Percentiles rank a stretch among this genome's conserved stretches.
Evolutionary conservation across 2,329 filamentous ascomycete species (phyloP).

Genomic region (Aspergillus arachidicola): DNA sequence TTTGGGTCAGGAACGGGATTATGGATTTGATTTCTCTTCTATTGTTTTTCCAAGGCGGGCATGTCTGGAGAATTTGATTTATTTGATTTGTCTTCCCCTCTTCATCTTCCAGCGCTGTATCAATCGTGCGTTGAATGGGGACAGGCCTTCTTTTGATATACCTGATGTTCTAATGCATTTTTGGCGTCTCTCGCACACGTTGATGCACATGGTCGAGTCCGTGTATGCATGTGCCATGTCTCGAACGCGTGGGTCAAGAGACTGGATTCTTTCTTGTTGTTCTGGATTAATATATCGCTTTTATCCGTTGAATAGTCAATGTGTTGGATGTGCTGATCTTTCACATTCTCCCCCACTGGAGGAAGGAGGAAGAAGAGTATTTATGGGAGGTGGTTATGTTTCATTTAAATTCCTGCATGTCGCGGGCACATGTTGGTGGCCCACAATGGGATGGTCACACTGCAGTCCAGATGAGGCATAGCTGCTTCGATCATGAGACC

Average conservation of each 20-base stretch:
- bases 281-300: slow-evolving; percentile 17
- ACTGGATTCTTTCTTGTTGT: slow-evolving; percentile 11
- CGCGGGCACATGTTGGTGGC: not conserved
- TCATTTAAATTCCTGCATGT: not conserved
- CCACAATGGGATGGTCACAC: not conserved
- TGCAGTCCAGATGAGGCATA: slow-evolving; percentile 4
- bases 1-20: slow-evolving; percentile 19
- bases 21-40: slow-evolving; percentile 18
- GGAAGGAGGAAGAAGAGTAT: not conserved
- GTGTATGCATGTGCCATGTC: slow-evolving; percentile 11
- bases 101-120: slow-evolving; percentile 14
- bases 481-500: slow-evolving; percentile 1
- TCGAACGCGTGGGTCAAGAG: slow-evolving; percentile 12
- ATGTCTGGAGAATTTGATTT: slow-evolving; percentile 21
- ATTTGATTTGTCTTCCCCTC: slow-evolving; percentile 17
- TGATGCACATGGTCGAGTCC: slow-evolving; percentile 9
- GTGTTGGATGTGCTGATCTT: slow-evolving; percentile 5
- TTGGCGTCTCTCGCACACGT: slow-evolving; percentile 11
- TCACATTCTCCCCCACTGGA: not conserved
- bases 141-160: slow-evolving; percentile 12
- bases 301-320: slow-evolving; percentile 16
- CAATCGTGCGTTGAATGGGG: slow-evolving; percentile 11
- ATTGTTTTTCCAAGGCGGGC: slow-evolving; percentile 17
- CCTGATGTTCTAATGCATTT: slow-evolving; percentile 12
- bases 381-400: not conserved